Evolutionary conservation across 768 basidiomycete genomes (phyloP).

Genomic region (Termitomyces heimii): DNA sequence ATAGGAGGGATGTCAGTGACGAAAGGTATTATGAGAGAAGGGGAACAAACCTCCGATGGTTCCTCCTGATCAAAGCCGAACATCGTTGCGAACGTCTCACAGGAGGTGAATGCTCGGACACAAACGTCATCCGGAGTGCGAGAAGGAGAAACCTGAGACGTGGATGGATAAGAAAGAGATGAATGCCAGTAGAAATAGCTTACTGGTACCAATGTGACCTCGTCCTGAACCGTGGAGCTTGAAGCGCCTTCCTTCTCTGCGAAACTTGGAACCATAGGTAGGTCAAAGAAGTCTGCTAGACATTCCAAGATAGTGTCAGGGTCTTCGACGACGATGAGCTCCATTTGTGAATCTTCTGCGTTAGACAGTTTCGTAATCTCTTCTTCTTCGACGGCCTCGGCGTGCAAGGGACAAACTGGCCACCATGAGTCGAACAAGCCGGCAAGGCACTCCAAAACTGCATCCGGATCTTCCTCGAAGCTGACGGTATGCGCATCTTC

Average conservation of each 20-base stretch:
- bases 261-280: not conserved
- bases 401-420: not conserved
- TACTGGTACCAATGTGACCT: not conserved
- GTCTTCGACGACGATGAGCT: no score
- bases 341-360: not conserved
- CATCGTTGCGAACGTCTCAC: not conserved
- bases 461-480: not conserved
- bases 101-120: constrained; percentile 1
- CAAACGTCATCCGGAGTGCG: not conserved
- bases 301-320: not conserved
- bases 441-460: not conserved
- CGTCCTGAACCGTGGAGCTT: not conserved
- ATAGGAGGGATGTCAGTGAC: not conserved
- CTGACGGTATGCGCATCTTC: not conserved
- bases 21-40: not conserved
- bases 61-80: not conserved
- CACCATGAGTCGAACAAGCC: not conserved
- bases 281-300: not conserved
- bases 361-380: not conserved
- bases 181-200: not conserved
- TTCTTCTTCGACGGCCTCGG: not conserved
- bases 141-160: not conserved
- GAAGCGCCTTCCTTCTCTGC: not conserved
- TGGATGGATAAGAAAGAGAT: not conserved
- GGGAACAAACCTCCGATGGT: not conserved